Conservation (phyloP, 345 rosid species). For the Reutealis trisperma region DNA sequence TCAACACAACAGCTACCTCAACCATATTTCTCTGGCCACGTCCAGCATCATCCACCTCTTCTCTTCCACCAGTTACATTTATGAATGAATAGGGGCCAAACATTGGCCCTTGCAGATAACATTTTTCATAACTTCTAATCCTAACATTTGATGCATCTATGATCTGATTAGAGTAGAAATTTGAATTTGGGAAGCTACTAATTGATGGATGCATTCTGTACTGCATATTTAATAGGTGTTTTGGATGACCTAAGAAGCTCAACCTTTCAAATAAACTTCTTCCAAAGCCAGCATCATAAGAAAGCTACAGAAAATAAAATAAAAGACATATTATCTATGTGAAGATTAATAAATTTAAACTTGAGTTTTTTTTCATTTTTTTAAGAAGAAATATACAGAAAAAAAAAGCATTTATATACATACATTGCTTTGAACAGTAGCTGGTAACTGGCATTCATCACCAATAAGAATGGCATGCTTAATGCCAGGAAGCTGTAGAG, state of each 20-base stretch:
- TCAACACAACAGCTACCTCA: slow-evolving; percentile 47
- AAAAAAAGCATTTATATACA: neutral
- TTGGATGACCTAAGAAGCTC: slow-evolving; percentile 40
- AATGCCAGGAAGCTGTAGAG: slow-evolving; percentile 46
- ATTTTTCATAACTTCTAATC: slow-evolving; percentile 21
- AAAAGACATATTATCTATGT: neutral
- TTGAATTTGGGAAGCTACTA: slow-evolving; percentile 55
- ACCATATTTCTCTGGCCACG: slow-evolving; percentile 41
- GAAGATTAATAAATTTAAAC: neutral
- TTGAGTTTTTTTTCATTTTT: neutral
- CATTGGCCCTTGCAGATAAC: slow-evolving; percentile 40
- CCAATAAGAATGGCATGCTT: slow-evolving; percentile 51
- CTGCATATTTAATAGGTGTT: slow-evolving; percentile 56
- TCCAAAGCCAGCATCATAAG: slow-evolving; percentile 41
- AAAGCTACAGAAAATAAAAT: slow-evolving; percentile 32
- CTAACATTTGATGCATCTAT: slow-evolving; percentile 40
- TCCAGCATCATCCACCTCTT: slow-evolving; percentile 29
- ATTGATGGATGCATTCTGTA: slow-evolving; percentile 85
- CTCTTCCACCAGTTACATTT: slow-evolving; percentile 45
- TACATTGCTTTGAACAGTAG: slow-evolving; percentile 49
- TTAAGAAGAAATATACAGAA: neutral
- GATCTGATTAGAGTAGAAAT: slow-evolving; percentile 48
- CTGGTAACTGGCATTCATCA: slow-evolving; percentile 58
- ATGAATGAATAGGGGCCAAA: slow-evolving; percentile 55
- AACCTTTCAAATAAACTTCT: slow-evolving; percentile 76